Evolutionary conservation across 1,284 basidiomycete genomes (phyloP), one percentile per base, ranked within the genome.

Genomic region (Flammula alnicola): DNA sequence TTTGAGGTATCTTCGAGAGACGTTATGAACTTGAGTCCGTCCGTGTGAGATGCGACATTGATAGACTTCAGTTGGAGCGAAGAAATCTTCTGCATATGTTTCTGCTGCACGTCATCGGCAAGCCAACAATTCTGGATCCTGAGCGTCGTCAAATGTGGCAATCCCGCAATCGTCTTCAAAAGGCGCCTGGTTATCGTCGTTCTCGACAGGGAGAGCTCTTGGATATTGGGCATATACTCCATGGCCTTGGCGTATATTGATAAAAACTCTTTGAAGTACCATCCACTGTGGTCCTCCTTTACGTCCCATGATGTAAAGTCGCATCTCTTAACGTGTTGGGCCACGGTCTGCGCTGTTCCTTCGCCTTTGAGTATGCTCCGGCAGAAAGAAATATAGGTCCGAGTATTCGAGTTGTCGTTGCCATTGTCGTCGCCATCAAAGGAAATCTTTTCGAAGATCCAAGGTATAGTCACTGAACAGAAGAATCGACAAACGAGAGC

Each of bases 401-500:
- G 10, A 3, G 36, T 6, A 36, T 4, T 10, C 22, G 33, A 19
- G 22, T 14, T 36, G 11, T 48, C 22, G 11, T 30, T 23, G 12
- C 27, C 26, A 44, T 41, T 41, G 19, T 32, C 31, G 27, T 32
- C 29, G 8, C 66, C 63, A 3, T 53, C 56, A 31, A 74, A 64
- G 19, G 51, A 44, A 8, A 76, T 11, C 8, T 53, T 54, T 26
- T 66, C 59, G 51, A 73, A 77, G 7, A 73, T 57, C 25, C 68
- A 68, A 0, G 73, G 68, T 9, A 74, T 57, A 16, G 65, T 61
- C 1, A 67, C 25, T 14, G 66, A 63, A 43, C 65, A 68, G 49
- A 79, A 78, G 56, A 75, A 70, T 22, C 68, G 68, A 55, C 77
- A 79, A 23, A 74, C 74, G 32, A 62, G 62, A 4, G 72, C 68